Percentiles rank a stretch among this genome's conserved stretches.
phyloP scores from a whole-genome alignment of 2,329 filamentous ascomycete species.

The Chaetomiaceae sp. region DNA sequence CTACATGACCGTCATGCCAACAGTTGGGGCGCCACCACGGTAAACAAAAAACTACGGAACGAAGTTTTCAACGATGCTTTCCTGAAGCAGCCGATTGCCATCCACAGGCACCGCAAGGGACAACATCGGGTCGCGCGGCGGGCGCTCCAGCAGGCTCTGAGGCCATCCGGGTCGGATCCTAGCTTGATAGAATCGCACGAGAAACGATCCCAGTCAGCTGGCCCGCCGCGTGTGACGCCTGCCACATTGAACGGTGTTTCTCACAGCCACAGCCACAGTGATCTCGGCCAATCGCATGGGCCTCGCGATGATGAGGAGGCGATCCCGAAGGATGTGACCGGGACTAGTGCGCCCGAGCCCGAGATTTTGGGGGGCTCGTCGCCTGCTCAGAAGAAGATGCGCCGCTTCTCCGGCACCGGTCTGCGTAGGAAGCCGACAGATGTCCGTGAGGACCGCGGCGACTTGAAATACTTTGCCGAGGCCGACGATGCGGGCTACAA shows the following conservation, averaged over 20 bases:
- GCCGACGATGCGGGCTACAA: constrained; percentile 79
- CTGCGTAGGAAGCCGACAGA: constrained; percentile 69
- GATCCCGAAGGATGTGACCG: constrained; percentile 52
- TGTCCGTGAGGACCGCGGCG: constrained; percentile 65
- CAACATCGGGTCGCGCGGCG: constrained; percentile 48
- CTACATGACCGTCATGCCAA: constrained; percentile 56
- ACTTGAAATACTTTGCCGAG: constrained; percentile 86
- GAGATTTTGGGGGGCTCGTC: constrained; percentile 47
- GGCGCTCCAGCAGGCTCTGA: constrained; percentile 46
- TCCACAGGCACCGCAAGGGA: constrained; percentile 70
- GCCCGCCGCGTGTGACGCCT: constrained; percentile 6
- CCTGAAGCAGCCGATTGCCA: constrained; percentile 74
- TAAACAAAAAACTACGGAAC: constrained; percentile 82
- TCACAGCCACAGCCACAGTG: constrained; percentile 26
- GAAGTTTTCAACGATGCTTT: constrained; percentile 93
- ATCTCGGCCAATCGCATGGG: constrained; percentile 21
- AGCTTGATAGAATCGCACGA: constrained; percentile 30
- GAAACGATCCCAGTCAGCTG: constrained; percentile 11
- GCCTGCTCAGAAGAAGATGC: constrained; percentile 48
- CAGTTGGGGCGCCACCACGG: constrained; percentile 85
- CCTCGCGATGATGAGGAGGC: constrained; percentile 33
- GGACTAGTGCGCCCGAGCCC: constrained; percentile 61
- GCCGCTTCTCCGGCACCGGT: constrained; percentile 84
- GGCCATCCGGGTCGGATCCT: constrained; percentile 44
- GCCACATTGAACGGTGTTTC: constrained; percentile 11